A percentile compares a stretch with the other conserved stretches of the same genome.
Conservation (phyloP, 331 rosid genomes). For the Erythrophleum ivorense region DNA sequence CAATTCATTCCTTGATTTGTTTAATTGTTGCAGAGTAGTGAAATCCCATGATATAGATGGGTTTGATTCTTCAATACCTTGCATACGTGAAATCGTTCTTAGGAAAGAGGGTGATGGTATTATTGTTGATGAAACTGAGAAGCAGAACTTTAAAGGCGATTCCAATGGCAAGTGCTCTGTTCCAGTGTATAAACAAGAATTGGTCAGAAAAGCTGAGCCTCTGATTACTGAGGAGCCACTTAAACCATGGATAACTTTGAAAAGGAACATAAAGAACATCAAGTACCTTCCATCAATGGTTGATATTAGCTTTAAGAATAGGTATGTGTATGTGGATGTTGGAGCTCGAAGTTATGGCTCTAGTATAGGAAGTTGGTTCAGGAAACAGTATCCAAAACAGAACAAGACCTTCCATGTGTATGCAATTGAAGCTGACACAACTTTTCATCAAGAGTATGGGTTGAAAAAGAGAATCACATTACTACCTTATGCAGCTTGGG, state of each 20-base stretch:
- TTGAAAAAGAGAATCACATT: constrained; percentile 68
- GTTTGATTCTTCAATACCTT: constrained; percentile 68
- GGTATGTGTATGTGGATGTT: constrained; percentile 91
- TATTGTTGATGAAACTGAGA: constrained; percentile 9
- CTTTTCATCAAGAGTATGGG: constrained; percentile 77
- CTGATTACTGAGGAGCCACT: constrained; percentile 76
- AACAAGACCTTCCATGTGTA: constrained; percentile 87
- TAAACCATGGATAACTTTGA: constrained; percentile 92
- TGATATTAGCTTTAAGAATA: constrained; percentile 78
- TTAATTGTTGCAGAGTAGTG: constrained; percentile 71
- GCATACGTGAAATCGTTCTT: constrained; percentile 62
- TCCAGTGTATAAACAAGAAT: constrained; percentile 64
- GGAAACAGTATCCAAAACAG: constrained; percentile 92
- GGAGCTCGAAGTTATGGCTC: constrained; percentile 97
- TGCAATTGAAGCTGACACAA: constrained; percentile 91
- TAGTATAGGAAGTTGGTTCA: constrained; percentile 94
- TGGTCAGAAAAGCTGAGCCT: constrained; percentile 70
- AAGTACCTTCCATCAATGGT: constrained; percentile 84
- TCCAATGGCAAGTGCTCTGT: constrained; percentile 58
- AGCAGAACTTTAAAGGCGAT: constrained; percentile 12
- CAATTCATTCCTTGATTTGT: constrained; percentile 78
- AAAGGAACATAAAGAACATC: constrained; percentile 82
- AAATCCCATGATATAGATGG: constrained; percentile 64
- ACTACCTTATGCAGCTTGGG: constrained; percentile 95
- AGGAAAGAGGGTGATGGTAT: constrained; percentile 45